Conservation (phyloP, 2,329 filamentous ascomycete genomes). For the Trematosphaeria pertusa region DNA sequence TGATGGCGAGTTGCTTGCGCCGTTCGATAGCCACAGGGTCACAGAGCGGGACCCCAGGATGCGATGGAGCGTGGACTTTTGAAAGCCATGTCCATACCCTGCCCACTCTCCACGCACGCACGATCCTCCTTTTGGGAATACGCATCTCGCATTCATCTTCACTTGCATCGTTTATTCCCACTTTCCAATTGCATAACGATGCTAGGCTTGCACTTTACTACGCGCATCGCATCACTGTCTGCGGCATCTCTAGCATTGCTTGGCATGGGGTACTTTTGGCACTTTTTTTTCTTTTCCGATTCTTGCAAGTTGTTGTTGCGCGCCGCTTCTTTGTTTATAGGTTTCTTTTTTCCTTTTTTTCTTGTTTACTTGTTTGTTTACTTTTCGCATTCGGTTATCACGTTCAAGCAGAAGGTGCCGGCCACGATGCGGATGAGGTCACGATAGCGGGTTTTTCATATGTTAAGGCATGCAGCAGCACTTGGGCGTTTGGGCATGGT, state of each 20-base stretch:
- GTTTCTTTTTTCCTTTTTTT: too few species aligned
- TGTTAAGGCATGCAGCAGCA: conserved; percentile 1
- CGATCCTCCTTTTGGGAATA: not conserved
- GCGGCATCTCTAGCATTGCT: too few species aligned
- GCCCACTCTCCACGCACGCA: not conserved
- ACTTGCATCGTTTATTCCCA: not conserved
- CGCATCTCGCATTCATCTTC: not conserved
- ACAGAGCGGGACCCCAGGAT: conserved; percentile 46
- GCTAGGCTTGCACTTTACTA: too few species aligned
- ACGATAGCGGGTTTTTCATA: not conserved
- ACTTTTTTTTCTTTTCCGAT: too few species aligned
- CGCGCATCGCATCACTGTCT: too few species aligned
- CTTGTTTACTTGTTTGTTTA: too few species aligned
- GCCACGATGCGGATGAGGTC: not conserved
- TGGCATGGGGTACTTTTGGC: too few species aligned
- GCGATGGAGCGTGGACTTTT: conserved; percentile 54
- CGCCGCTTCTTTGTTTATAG: too few species aligned
- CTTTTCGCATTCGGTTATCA: too few species aligned
- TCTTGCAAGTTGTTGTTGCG: too few species aligned
- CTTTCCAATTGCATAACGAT: too few species aligned
- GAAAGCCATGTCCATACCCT: conserved; percentile 1
- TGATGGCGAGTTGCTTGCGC: conserved; percentile 25
- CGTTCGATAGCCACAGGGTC: conserved; percentile 44
- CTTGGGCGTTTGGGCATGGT: conserved; percentile 1
- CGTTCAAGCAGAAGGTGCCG: too few species aligned